Evolutionary conservation across 78 protist genomes (phyloP), one percentile per base, ranked within the genome.

Genomic region (Trichosphaerium sp.): DNA sequence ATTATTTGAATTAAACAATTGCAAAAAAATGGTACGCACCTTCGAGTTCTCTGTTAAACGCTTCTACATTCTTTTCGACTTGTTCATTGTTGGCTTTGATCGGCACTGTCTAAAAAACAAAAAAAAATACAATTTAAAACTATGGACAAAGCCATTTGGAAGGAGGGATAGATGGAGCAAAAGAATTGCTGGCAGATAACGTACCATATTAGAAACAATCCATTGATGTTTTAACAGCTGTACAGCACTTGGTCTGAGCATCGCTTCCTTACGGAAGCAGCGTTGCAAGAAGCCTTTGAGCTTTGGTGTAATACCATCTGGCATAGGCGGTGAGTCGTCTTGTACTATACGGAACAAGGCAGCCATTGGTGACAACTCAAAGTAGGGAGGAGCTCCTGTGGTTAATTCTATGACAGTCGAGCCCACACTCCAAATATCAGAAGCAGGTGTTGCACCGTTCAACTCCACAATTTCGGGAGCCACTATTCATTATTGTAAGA

Each of bases 331-430:
- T 51, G 85, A 87, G 49, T 82, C 88, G 74, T 93, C 98, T 41
- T 92, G 94, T 26, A 93, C 97, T 32, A 95, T 95, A 57, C 96
- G 84, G 74, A 83, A 94, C 48, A 91, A 67, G 8, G 99, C 99
- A 8, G 95, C 74, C 93, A 94, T 82, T 48, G 89, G 97, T 4
- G 87, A 83, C 25, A 95, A 71, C n/a, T 89, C 94, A 39, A 82
- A 89, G 74, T 92, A 93, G 3, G 99, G 99, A 38, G 99, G 99
- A 39, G 34, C 12, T 21, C 97, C 99, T 3, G 92, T 87, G 12
- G 92, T 49, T n/a, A 95, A 85, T 72, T 95, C 99, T 32, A 95
- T 88, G 11, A 88, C 68, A 21, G 97, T 93, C 66, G 92, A 88
- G n/a, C 99, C 99, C 43, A 95, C 80, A 51, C 94, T 81, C 92